These are phyloP conservation scores for Hypoxylon sp. DNA, from an alignment of 2,329 filamentous ascomycete genomes.

Conservation along the genomic window DNA sequence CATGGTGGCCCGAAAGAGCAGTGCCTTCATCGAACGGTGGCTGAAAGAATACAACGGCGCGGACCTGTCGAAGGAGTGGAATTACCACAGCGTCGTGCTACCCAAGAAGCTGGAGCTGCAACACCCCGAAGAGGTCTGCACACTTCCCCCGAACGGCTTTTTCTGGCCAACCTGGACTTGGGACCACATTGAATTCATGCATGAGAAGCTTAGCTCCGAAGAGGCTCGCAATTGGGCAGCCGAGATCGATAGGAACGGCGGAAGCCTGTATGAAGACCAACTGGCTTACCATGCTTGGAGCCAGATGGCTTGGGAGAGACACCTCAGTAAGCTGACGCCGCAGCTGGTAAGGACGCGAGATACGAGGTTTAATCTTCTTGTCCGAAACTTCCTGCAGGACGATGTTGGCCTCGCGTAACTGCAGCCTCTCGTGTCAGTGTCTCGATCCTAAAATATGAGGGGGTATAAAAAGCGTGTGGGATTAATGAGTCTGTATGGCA, in stretches of 20 bases:
- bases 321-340: conserved; percentile 47
- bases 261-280: conserved; percentile 48
- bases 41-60: conserved; percentile 46
- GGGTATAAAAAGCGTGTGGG: conserved; percentile 8
- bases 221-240: conserved; percentile 44
- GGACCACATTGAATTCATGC: conserved; percentile 51
- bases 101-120: conserved; percentile 44
- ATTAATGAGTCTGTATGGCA: background rate
- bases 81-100: conserved; percentile 49
- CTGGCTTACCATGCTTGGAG: conserved; percentile 51
- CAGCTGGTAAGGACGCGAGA: conserved; percentile 44
- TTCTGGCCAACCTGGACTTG: conserved; percentile 54
- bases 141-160: conserved; percentile 48
- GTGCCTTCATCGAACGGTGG: conserved; percentile 48
- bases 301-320: conserved; percentile 49
- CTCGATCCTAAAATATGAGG: background rate
- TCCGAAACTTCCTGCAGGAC: conserved; percentile 44
- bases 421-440: background rate
- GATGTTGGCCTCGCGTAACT: conserved; percentile 30
- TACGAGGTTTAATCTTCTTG: conserved; percentile 50
- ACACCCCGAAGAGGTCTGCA: conserved; percentile 46
- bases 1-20: conserved; percentile 48
- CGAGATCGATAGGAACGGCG: conserved; percentile 45
- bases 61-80: conserved; percentile 48
- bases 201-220: conserved; percentile 42